Evolutionary conservation across 164 flowering plant species (phyloP).

Genomic region (Buxus sempervirens): DNA sequence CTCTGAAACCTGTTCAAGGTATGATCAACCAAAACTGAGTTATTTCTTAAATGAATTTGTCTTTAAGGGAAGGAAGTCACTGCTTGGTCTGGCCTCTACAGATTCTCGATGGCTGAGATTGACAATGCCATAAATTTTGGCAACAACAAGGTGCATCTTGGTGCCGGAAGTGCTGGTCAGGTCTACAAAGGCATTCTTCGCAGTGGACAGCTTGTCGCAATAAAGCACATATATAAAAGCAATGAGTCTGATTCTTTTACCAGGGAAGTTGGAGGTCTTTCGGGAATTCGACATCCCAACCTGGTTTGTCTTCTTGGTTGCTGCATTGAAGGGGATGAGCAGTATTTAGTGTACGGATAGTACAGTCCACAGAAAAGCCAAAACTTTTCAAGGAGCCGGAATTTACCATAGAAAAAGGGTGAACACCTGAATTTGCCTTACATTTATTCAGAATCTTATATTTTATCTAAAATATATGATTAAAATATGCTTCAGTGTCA

Average conservation of each 20-base stretch:
- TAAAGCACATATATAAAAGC: constrained; percentile 38
- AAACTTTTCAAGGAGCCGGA: too few species aligned
- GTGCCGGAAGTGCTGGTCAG: constrained; percentile 45
- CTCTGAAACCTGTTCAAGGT: constrained; percentile 14
- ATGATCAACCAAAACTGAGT: too few species aligned
- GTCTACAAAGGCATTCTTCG: constrained; percentile 48
- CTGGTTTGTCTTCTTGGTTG: constrained; percentile 44
- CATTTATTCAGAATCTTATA: too few species aligned
- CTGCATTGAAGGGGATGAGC: constrained; percentile 44
- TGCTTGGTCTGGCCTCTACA: constrained; percentile 38
- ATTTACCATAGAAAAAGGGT: too few species aligned
- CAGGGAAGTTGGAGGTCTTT: constrained; percentile 45
- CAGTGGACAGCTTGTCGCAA: constrained; percentile 49
- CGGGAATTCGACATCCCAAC: constrained; percentile 43
- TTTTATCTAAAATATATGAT: too few species aligned
- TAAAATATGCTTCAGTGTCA: too few species aligned
- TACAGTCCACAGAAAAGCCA: too few species aligned
- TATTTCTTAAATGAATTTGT: too few species aligned
- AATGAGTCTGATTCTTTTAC: constrained; percentile 34
- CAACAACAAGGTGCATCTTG: constrained; percentile 25
- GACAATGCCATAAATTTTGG: constrained; percentile 32
- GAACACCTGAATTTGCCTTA: too few species aligned
- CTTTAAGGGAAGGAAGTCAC: constrained; percentile 20
- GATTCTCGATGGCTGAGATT: constrained; percentile 46
- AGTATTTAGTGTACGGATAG: constrained; percentile 44